phyloP scores from a whole-genome alignment of 139 green algal species.

The Picochlorum sp. region DNA sequence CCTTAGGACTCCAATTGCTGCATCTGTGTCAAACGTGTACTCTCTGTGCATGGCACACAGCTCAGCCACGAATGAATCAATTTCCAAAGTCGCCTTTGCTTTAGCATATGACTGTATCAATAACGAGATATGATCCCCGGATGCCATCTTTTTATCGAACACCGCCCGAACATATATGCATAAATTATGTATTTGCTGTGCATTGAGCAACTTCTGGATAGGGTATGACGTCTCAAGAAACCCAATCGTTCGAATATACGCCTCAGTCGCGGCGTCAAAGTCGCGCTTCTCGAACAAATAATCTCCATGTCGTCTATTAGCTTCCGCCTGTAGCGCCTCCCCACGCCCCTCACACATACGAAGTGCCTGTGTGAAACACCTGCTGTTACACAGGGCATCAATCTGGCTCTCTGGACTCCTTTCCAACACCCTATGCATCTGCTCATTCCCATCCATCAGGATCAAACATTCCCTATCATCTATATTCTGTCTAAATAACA shows the following conservation, averaged over 20 bases:
- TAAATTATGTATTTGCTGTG: slow-evolving; percentile 79
- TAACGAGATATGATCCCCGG: slow-evolving; percentile 88
- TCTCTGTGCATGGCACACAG: slow-evolving; percentile 7
- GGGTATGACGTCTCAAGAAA: slow-evolving; percentile 90
- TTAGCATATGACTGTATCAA: slow-evolving; percentile 95
- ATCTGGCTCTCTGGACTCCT: slow-evolving; percentile 43
- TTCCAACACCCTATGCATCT: slow-evolving; percentile 31
- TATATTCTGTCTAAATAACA: not conserved
- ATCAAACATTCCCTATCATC: slow-evolving; percentile 2
- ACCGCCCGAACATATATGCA: slow-evolving; percentile 84
- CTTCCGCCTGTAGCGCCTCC: slow-evolving; percentile 33
- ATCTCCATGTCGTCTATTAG: slow-evolving; percentile 61
- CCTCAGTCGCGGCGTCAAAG: slow-evolving; percentile 82
- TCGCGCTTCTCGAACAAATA: slow-evolving; percentile 84
- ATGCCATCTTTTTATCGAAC: slow-evolving; percentile 60
- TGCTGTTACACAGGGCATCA: slow-evolving; percentile 57
- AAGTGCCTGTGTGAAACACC: slow-evolving; percentile 64
- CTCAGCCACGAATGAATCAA: slow-evolving; percentile 62
- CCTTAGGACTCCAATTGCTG: slow-evolving; percentile 72
- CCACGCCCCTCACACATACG: slow-evolving; percentile 43
- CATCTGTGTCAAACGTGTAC: slow-evolving; percentile 73
- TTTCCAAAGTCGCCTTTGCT: slow-evolving; percentile 72
- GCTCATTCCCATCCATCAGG: slow-evolving; percentile 9
- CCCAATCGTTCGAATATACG: slow-evolving; percentile 71
- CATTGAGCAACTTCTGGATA: slow-evolving; percentile 85